These are phyloP conservation scores for Dryas alaskensis DNA, from an alignment of 306 rosid species.

Conservation along the genomic window DNA sequence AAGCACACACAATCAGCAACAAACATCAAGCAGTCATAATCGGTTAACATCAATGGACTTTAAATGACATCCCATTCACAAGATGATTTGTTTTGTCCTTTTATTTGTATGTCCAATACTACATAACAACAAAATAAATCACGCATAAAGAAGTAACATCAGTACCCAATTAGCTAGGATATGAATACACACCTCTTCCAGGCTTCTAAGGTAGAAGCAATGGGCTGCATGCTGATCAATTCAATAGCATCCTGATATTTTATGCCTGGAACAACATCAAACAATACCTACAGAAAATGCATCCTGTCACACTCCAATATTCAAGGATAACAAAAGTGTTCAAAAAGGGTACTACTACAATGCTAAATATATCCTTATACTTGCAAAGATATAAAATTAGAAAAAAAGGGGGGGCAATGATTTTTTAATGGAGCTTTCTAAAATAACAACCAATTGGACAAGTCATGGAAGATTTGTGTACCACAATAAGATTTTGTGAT, in stretches of 20 bases:
- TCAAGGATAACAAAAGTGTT: background rate
- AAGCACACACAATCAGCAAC: constrained; percentile 1
- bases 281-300: constrained; percentile 73
- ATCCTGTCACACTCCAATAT: constrained; percentile 30
- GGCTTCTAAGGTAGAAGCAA: constrained; percentile 66
- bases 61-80: background rate
- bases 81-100: background rate
- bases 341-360: background rate
- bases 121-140: constrained; percentile 9
- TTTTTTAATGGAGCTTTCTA: background rate
- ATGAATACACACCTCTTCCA: constrained; percentile 64
- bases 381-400: background rate
- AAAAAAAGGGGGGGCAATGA: background rate
- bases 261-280: constrained; percentile 96
- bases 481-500: background rate
- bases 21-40: background rate
- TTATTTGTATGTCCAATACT: constrained; percentile 1
- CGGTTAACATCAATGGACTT: background rate
- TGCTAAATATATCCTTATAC: constrained; percentile 6
- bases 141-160: background rate
- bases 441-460: background rate
- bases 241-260: constrained; percentile 86
- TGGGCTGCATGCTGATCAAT: constrained; percentile 85
- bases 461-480: background rate
- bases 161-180: constrained; percentile 5